Evolutionary conservation across 208 protist genomes (phyloP).

Genomic region (Phytomonas francai): DNA sequence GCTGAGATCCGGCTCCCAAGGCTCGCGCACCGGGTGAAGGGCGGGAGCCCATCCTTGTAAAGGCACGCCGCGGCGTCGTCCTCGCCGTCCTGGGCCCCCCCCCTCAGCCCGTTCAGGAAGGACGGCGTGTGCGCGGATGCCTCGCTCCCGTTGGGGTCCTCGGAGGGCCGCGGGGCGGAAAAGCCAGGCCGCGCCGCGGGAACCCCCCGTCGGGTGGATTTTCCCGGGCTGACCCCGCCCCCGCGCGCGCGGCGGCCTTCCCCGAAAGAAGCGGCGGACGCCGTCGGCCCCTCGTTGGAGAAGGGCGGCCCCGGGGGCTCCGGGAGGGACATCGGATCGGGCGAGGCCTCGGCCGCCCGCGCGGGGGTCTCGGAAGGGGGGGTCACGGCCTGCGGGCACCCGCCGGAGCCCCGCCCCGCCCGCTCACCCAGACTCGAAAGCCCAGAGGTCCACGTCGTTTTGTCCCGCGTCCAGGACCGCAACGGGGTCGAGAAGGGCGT

Average conservation of each 20-base stretch:
- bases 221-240: too few species aligned
- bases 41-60: slow-evolving; percentile 10
- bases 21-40: slow-evolving; percentile 13
- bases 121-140: not conserved
- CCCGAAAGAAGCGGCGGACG: too few species aligned
- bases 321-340: too few species aligned
- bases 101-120: slow-evolving; percentile 14
- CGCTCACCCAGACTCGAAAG: not conserved
- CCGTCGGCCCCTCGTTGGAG: too few species aligned
- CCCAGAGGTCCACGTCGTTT: not conserved
- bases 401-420: not conserved
- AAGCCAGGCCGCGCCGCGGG: not conserved
- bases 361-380: not conserved
- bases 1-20: slow-evolving; percentile 6
- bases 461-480: not conserved
- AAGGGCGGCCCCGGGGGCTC: too few species aligned
- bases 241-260: too few species aligned
- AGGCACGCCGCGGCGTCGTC: slow-evolving; percentile 8
- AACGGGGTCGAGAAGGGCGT: not conserved
- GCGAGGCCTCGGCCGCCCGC: not conserved
- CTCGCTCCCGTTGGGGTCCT: not conserved
- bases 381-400: not conserved
- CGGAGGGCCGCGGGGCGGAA: not conserved
- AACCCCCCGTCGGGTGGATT: too few species aligned
- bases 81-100: slow-evolving; percentile 10